Percentiles rank a stretch among this genome's conserved stretches.
phyloP scores from a whole-genome alignment of 2,329 filamentous ascomycete genomes.

The Niveomyces coronatus region DNA sequence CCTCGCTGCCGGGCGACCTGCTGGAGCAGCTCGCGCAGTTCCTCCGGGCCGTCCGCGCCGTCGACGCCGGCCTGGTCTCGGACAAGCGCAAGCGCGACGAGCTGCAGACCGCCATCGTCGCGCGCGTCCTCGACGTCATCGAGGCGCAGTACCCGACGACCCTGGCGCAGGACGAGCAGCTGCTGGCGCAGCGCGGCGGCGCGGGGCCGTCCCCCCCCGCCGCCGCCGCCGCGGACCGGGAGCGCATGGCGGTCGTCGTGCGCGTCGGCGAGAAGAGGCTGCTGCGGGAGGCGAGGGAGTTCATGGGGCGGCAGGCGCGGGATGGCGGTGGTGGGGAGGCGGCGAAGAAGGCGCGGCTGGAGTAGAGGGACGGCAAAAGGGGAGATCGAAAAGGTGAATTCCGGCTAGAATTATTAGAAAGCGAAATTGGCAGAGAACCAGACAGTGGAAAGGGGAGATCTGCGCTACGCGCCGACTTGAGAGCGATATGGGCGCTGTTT shows the following conservation, averaged over 20 bases:
- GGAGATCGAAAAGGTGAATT: no score
- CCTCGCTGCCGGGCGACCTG: conserved; percentile 26
- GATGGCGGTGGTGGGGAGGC: conserved; percentile 19
- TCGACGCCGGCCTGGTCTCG: conserved; percentile 29
- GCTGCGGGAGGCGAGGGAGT: conserved; percentile 40
- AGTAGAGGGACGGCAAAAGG: background rate
- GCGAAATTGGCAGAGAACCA: background rate
- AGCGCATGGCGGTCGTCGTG: conserved; percentile 54
- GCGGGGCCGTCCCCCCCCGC: no score
- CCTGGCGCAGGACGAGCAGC: conserved; percentile 28
- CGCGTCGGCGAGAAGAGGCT: conserved; percentile 64
- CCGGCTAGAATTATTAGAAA: no score
- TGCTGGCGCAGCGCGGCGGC: conserved; percentile 26
- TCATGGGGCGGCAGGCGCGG: conserved; percentile 17
- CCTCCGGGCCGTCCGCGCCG: conserved; percentile 38
- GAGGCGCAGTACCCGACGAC: conserved; percentile 33
- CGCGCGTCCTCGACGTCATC: conserved; percentile 26
- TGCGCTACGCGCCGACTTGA: no score
- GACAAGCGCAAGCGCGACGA: conserved; percentile 42
- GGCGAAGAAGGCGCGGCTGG: conserved; percentile 2
- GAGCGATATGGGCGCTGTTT: no score
- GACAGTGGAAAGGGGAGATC: no score
- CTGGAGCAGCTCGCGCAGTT: conserved; percentile 39
- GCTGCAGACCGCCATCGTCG: conserved; percentile 31
- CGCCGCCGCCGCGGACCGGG: conserved; percentile 20